phyloP scores from a whole-genome alignment of 2,329 filamentous ascomycete genomes.

The Phialocephala subalpina region DNA sequence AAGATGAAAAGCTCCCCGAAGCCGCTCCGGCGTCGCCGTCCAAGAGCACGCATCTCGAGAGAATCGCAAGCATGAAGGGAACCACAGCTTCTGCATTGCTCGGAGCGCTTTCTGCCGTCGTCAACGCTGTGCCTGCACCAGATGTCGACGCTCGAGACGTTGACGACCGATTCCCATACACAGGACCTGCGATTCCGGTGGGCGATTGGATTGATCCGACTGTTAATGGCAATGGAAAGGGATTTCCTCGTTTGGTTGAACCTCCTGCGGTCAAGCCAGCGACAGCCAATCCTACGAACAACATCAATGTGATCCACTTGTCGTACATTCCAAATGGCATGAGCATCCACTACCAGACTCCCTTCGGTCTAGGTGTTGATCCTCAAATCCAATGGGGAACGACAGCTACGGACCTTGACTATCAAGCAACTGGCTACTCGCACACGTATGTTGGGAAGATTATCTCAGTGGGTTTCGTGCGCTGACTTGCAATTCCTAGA shows the following conservation, averaged over 20 bases:
- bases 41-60: neutral
- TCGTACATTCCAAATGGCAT: slow-evolving; percentile 57
- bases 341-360: slow-evolving; percentile 61
- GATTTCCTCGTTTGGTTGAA: slow-evolving; percentile 58
- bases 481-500: slow-evolving; percentile 38
- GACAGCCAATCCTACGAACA: slow-evolving; percentile 54
- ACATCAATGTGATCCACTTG: slow-evolving; percentile 59
- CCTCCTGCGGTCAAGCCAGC: slow-evolving; percentile 56
- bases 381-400: slow-evolving; percentile 55
- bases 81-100: slow-evolving; percentile 21
- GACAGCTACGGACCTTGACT: slow-evolving; percentile 43
- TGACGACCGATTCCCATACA: slow-evolving; percentile 54
- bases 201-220: slow-evolving; percentile 60
- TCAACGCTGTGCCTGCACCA: slow-evolving; percentile 15
- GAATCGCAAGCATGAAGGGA: slow-evolving; percentile 19
- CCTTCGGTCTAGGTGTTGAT: slow-evolving; percentile 56
- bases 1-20: neutral
- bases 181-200: slow-evolving; percentile 55
- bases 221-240: slow-evolving; percentile 60
- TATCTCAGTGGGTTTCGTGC: too few species aligned
- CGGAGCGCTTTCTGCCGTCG: slow-evolving; percentile 15
- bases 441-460: slow-evolving; percentile 46
- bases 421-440: slow-evolving; percentile 48
- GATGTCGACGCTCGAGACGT: neutral
- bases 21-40: neutral